Evolutionary conservation across 331 rosid species (phyloP).

Genomic region (Prunus yedoensis): DNA sequence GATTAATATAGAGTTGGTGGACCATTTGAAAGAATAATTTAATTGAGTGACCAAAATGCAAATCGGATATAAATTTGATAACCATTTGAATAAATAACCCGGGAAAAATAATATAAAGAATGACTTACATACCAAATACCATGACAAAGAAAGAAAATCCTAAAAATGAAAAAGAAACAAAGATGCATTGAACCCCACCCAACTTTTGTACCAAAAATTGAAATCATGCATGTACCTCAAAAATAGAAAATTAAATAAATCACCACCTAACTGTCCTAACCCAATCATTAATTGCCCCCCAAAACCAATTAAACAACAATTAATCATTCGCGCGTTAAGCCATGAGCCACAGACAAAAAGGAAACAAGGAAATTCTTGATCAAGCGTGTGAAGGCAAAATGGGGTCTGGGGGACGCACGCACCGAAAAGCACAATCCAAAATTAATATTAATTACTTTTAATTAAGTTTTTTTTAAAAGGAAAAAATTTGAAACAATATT

Average conservation of each 20-base stretch:
- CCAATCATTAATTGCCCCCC: not conserved
- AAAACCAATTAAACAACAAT: not conserved
- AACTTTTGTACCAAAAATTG: not conserved
- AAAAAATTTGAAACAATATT: conserved; percentile 16
- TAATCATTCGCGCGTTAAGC: not conserved
- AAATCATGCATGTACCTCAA: conserved; percentile 1
- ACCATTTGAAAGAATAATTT: too few species aligned
- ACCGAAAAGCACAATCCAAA: not conserved
- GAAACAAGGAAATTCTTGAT: not conserved
- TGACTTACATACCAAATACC: not conserved
- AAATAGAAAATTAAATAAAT: not conserved
- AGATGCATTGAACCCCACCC: not conserved
- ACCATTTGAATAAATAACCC: too few species aligned
- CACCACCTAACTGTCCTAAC: not conserved
- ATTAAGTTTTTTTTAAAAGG: too few species aligned
- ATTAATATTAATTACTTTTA: too few species aligned
- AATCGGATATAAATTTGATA: fast-evolving
- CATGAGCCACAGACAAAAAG: not conserved
- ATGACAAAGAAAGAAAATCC: not conserved
- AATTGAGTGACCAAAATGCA: too few species aligned
- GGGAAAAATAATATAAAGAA: too few species aligned
- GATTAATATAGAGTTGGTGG: too few species aligned
- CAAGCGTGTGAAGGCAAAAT: not conserved
- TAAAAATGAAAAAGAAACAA: not conserved
- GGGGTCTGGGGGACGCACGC: not conserved